phyloP scores from a whole-genome alignment of 2,329 filamentous ascomycete species.

The Colletotrichum sp. region DNA sequence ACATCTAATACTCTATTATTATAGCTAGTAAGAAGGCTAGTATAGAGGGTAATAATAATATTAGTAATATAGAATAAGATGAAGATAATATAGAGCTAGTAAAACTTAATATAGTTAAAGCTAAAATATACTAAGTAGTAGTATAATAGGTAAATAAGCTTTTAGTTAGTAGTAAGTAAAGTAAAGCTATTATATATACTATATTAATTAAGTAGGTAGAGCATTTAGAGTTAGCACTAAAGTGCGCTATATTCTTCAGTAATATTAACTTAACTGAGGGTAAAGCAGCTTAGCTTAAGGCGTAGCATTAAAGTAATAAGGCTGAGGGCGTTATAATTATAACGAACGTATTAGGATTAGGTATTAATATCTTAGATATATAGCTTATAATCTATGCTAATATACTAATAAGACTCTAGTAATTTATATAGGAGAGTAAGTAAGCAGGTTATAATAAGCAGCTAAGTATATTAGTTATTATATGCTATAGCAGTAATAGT shows the following conservation, averaged over 20 bases:
- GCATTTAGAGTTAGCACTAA: background rate
- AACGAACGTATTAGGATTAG: background rate
- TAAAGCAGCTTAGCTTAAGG: background rate
- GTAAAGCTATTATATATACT: background rate
- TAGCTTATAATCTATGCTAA: background rate
- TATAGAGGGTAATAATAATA: background rate
- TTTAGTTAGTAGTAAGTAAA: background rate
- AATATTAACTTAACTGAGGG: background rate
- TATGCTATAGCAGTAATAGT: too few species aligned
- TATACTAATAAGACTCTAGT: background rate
- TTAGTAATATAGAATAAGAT: too few species aligned
- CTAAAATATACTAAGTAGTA: too few species aligned
- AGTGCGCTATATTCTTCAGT: background rate
- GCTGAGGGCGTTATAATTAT: background rate
- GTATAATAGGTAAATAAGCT: background rate
- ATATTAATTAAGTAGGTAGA: background rate
- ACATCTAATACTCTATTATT: background rate
- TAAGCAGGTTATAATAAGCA: background rate
- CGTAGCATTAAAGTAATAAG: background rate
- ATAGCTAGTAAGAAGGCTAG: fast-evolving
- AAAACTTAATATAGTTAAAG: too few species aligned
- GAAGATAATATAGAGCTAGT: background rate
- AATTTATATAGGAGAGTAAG: background rate
- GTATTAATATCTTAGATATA: background rate
- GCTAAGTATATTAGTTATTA: background rate